Evolutionary conservation across 495 filamentous ascomycete genomes (phyloP).

Genomic region (Amorphotheca resinae): DNA sequence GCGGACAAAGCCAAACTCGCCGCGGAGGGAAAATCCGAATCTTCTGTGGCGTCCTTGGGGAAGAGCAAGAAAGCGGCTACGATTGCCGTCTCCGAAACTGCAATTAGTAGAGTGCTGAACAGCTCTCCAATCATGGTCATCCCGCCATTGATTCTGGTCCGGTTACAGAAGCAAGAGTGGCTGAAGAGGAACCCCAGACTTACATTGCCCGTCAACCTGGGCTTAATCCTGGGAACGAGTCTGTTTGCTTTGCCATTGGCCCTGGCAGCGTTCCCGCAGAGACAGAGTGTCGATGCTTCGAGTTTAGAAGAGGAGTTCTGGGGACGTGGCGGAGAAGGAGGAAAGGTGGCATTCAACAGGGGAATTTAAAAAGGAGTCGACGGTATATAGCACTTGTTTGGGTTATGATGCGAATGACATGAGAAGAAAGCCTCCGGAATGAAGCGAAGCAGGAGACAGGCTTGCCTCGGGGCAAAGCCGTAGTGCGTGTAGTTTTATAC

Average conservation of each 20-base stretch:
- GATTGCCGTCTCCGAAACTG: conserved; percentile 84
- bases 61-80: conserved; percentile 80
- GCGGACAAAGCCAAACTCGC: conserved; percentile 42
- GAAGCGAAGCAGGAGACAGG: too few species aligned
- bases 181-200: conserved; percentile 56
- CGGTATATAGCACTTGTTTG: too few species aligned
- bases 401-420: too few species aligned
- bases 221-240: conserved; percentile 66
- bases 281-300: conserved; percentile 61
- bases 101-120: conserved; percentile 77
- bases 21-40: conserved; percentile 37
- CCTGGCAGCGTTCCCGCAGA: conserved; percentile 81
- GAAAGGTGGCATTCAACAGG: conserved; percentile 80
- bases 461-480: too few species aligned
- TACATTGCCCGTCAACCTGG: conserved; percentile 70
- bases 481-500: too few species aligned
- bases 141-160: conserved; percentile 72
- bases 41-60: conserved; percentile 54
- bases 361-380: conserved; percentile 48
- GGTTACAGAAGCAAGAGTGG: conserved; percentile 67
- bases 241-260: conserved; percentile 78
- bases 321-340: conserved; percentile 56
- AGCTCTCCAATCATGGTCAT: conserved; percentile 95
- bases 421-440: too few species aligned
- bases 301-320: conserved; percentile 75